Base-by-base conservation (phyloP, 495 filamentous ascomycete genomes). In the Chlorociboria aeruginascens region DNA sequence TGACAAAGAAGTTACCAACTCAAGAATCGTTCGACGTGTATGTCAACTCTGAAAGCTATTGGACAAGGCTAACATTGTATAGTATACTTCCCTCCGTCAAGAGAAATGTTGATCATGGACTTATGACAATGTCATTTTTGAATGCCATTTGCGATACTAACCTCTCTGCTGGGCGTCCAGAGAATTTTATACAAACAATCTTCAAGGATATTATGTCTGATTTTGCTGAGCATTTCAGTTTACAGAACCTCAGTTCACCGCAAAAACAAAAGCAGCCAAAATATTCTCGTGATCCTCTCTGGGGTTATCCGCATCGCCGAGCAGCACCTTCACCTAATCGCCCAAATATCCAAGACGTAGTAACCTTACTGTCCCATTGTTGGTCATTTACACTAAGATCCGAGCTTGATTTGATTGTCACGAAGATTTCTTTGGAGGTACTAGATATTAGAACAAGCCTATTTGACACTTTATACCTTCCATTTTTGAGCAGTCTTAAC, bases 51-150 rank as follows among this genome's bases (percentile, higher is more conserved):
- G 13, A 8, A n/a, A 8, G 13, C 46, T 14, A 3, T 29, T 34
- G n/a, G 28, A 13, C 32, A 1, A 11, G 8, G 17, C 43, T 46
- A 46, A 51, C 14, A 34, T 7, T 34, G 4, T 8, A 11, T 25
- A 48, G 50, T 17, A 44, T 48, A 31, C 39, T 53, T 7, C 45
- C 50, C 31, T 32, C 45, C 32, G 40, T 53, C 32, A 53, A 53
- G 34, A 31, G 28, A 25, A 48, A 53, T 31, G 20, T 40, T 9
- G 3, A 20, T 2, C 3, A 48, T 25, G 44, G 38, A 8, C 17
- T 39, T 17, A 48, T 53, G 50, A 40, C 38, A 1, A 39, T 53
- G 32, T 38, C 50, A 3, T 53, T 53, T 32, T 12, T 44, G 20
- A 16, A n/a, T 8, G 36, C 14, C 7, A 7, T 53, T 9, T 39